Percentiles rank a stretch among this genome's conserved stretches.
phyloP scores from a whole-genome alignment of 768 basidiomycete species.

The Tricholoma saponaceum region DNA sequence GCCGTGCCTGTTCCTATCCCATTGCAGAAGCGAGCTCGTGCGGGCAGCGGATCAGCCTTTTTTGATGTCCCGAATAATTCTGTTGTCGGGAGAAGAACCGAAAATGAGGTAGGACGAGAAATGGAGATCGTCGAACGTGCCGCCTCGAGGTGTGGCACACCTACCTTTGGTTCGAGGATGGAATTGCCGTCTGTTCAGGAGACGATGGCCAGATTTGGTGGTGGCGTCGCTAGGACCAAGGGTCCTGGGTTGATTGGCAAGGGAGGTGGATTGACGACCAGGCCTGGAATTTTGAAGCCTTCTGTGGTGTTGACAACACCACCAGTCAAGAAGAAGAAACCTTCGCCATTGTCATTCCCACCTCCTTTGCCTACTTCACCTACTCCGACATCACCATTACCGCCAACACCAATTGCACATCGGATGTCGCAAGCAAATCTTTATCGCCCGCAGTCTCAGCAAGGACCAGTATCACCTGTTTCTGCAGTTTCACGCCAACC shows the following conservation, averaged over 20 bases:
- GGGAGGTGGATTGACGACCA: neutral
- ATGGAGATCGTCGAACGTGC: slow-evolving; percentile 38
- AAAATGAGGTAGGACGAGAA: slow-evolving; percentile 15
- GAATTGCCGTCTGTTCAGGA: slow-evolving; percentile 44
- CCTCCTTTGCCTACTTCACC: slow-evolving; percentile 17
- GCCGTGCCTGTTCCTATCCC: slow-evolving; percentile 61
- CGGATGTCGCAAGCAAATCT: slow-evolving; percentile 21
- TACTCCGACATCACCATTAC: slow-evolving; percentile 9
- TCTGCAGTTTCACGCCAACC: slow-evolving; percentile 12
- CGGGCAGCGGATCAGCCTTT: slow-evolving; percentile 20
- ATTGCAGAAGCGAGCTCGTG: slow-evolving; percentile 16
- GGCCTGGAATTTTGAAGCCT: slow-evolving; percentile 18
- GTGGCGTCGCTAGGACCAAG: slow-evolving; percentile 13
- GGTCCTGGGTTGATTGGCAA: slow-evolving; percentile 10
- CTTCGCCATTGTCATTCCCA: slow-evolving; percentile 27
- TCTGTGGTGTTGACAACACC: slow-evolving; percentile 16
- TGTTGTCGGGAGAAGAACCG: slow-evolving; percentile 4
- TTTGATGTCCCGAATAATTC: slow-evolving; percentile 12
- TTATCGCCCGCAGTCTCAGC: slow-evolving; percentile 12
- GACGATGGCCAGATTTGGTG: slow-evolving; percentile 36
- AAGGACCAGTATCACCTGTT: slow-evolving; percentile 7
- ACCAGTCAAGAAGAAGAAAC: slow-evolving; percentile 28
- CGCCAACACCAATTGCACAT: slow-evolving; percentile 14
- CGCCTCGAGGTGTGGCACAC: slow-evolving; percentile 54
- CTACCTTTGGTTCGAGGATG: slow-evolving; percentile 56